These are phyloP conservation scores for Moricandia moricandioides DNA, from an alignment of 345 rosid genomes.

Conservation along the genomic window DNA sequence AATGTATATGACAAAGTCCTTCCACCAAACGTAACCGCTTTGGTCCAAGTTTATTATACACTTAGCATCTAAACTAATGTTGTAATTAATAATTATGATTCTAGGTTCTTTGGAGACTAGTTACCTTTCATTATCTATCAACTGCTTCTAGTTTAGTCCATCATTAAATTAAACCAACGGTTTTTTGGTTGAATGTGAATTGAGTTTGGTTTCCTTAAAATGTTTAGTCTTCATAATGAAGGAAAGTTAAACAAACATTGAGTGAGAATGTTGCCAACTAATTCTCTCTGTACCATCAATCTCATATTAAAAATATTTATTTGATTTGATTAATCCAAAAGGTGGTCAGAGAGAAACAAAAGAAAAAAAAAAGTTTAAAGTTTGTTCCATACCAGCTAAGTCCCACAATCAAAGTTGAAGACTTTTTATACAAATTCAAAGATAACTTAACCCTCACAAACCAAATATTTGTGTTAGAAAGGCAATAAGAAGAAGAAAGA, in stretches of 20 bases:
- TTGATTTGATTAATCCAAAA: constrained; percentile 28
- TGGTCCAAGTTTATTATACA: background rate
- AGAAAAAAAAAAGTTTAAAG: constrained; percentile 5
- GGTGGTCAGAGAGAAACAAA: constrained; percentile 22
- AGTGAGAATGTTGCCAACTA: constrained; percentile 60
- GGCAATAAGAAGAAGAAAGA: constrained; percentile 5
- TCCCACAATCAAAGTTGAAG: constrained; percentile 28
- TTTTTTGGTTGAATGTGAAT: background rate
- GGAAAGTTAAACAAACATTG: constrained; percentile 37
- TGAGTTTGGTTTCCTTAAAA: constrained; percentile 13
- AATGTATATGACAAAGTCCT: background rate
- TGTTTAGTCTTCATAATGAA: constrained; percentile 34
- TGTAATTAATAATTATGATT: background rate
- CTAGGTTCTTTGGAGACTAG: background rate
- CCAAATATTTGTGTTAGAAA: constrained; percentile 6
- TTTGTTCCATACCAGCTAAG: constrained; percentile 33
- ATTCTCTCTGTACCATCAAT: constrained; percentile 33
- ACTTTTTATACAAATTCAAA: constrained; percentile 32
- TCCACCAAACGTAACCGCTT: constrained; percentile 29
- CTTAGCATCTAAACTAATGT: constrained; percentile 1
- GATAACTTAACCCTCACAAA: background rate
- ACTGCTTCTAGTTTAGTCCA: background rate
- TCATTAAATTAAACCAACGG: background rate
- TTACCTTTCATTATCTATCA: constrained; percentile 19
- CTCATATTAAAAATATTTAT: background rate